phyloP scores from a whole-genome alignment of 2,329 filamentous ascomycete genomes.

The Penicillium sumatraense region DNA sequence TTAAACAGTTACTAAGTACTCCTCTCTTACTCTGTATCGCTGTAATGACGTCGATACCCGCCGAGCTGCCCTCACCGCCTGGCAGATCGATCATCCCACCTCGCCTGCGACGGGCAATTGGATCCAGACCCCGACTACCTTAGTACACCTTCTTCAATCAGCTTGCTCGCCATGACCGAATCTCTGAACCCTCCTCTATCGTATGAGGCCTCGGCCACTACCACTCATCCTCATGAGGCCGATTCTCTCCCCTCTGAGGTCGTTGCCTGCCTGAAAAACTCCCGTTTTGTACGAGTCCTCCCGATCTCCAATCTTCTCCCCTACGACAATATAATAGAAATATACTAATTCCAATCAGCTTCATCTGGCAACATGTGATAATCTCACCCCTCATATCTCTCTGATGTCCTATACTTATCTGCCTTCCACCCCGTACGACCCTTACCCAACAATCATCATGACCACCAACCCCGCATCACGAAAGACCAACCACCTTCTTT shows the following conservation, averaged over 20 bases:
- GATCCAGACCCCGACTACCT: too few species aligned
- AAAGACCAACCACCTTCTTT: constrained; percentile 75
- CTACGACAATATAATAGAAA: background rate
- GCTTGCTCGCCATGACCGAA: constrained; percentile 43
- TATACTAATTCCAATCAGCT: constrained; percentile 63
- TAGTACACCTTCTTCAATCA: background rate
- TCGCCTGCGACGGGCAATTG: too few species aligned
- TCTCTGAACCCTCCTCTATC: constrained; percentile 69
- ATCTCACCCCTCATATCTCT: constrained; percentile 85
- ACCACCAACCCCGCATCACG: constrained; percentile 78
- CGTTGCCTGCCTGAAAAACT: constrained; percentile 88
- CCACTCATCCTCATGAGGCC: constrained; percentile 72
- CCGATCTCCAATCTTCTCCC: background rate
- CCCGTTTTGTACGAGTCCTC: constrained; percentile 77
- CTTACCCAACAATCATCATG: constrained; percentile 88
- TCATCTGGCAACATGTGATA: constrained; percentile 87
- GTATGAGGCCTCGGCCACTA: constrained; percentile 74
- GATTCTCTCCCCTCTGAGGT: constrained; percentile 80
- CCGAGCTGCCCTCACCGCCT: constrained; percentile 14
- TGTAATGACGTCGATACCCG: constrained; percentile 24
- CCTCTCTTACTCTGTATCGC: too few species aligned
- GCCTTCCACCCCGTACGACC: constrained; percentile 71
- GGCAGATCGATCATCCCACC: constrained; percentile 27
- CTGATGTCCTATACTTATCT: constrained; percentile 99
- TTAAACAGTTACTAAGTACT: too few species aligned